Evolutionary conservation across 176 grass and related monocot species (phyloP).

Genomic region (Zoysia japonica): DNA sequence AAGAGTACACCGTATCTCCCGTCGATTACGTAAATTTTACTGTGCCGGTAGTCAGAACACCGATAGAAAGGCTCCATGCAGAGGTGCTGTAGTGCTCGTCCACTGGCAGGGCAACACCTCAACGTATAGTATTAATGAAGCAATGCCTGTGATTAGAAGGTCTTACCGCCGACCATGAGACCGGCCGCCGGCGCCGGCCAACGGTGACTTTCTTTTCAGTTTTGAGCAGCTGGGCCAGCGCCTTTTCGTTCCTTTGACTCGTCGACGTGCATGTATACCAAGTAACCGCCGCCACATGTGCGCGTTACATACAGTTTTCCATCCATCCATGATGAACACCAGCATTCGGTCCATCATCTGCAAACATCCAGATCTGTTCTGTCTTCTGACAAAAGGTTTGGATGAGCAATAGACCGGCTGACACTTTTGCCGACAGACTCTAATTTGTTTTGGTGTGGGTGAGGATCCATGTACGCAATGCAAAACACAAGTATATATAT

Average conservation of each 20-base stretch:
- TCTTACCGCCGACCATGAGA: neutral
- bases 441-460: neutral
- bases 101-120: neutral
- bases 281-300: conserved; percentile 25
- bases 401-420: neutral
- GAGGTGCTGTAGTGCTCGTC: neutral
- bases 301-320: neutral
- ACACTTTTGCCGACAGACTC: neutral
- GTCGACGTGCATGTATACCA: conserved; percentile 17
- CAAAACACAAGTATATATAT: neutral
- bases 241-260: neutral
- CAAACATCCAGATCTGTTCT: neutral
- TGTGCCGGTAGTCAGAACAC: no score
- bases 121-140: neutral
- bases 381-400: neutral
- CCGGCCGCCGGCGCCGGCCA: neutral
- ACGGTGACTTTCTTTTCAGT: conserved; percentile 3
- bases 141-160: neutral
- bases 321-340: neutral
- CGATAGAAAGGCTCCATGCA: no score
- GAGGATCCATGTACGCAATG: neutral
- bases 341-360: neutral
- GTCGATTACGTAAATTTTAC: no score
- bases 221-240: neutral
- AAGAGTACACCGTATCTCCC: no score